Conservation (phyloP, 495 filamentous ascomycete genomes). For the Neurospora sp. region DNA sequence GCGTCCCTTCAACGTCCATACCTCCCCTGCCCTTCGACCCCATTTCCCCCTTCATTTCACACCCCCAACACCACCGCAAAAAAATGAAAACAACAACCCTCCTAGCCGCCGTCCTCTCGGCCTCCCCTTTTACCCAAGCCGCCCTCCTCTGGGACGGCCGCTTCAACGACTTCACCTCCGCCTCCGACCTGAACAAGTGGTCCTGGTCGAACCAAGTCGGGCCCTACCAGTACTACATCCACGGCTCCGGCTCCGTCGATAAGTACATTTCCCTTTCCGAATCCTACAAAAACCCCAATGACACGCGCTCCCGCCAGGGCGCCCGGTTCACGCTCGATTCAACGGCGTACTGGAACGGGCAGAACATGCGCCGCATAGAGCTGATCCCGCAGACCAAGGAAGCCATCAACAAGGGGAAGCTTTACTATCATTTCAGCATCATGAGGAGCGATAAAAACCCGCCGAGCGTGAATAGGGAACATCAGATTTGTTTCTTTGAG, state of each 20-base stretch:
- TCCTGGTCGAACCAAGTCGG: conserved; percentile 56
- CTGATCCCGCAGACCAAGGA: conserved; percentile 58
- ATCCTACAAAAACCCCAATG: conserved; percentile 54
- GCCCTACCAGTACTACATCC: conserved; percentile 67
- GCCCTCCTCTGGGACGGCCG: conserved; percentile 52
- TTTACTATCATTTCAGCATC: conserved; percentile 52
- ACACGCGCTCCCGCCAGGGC: conserved; percentile 48
- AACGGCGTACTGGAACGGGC: conserved; percentile 48
- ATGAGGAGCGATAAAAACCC: conserved; percentile 46
- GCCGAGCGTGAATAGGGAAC: conserved; percentile 49
- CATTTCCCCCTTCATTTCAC: not conserved
- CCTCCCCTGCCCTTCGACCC: not conserved
- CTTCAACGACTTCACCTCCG: conserved; percentile 45
- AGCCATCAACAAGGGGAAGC: conserved; percentile 49
- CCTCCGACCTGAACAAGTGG: conserved; percentile 47
- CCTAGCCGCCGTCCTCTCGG: conserved; percentile 5
- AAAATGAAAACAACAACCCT: conserved; percentile 18
- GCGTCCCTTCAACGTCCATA: not conserved
- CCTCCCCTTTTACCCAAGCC: conserved; percentile 8
- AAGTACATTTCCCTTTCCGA: conserved; percentile 45
- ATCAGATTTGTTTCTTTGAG: conserved; percentile 66
- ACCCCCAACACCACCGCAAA: not conserved
- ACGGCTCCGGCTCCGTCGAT: conserved; percentile 42
- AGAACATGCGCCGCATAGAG: conserved; percentile 43
- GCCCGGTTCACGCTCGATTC: conserved; percentile 56